Percentiles rank a stretch among this genome's conserved stretches.
These are phyloP conservation scores for Prototheca cutis DNA, from an alignment of 163 green algal species.

Conservation along the genomic window DNA sequence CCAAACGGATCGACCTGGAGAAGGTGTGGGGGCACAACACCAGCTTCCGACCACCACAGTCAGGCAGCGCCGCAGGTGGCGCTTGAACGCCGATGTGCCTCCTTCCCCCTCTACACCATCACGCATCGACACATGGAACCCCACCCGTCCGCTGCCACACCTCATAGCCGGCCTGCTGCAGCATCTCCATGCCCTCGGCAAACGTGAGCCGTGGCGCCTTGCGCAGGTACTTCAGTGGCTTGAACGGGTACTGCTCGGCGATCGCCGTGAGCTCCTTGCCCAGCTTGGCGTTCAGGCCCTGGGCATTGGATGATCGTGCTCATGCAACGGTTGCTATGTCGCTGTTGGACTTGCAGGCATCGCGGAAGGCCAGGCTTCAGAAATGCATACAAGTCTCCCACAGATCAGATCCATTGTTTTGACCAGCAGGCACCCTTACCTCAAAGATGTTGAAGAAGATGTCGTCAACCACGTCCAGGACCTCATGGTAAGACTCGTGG, in stretches of 20 bases:
- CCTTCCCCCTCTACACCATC: too few species aligned
- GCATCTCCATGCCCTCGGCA: constrained; percentile 83
- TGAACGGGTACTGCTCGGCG: constrained; percentile 82
- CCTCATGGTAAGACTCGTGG: constrained; percentile 93
- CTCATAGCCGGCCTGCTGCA: constrained; percentile 53
- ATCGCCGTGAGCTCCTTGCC: constrained; percentile 68
- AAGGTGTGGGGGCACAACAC: too few species aligned
- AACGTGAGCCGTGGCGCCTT: constrained; percentile 81
- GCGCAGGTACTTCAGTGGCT: constrained; percentile 64
- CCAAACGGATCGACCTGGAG: constrained; percentile 66
- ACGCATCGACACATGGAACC: too few species aligned
- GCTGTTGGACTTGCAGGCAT: constrained; percentile 20
- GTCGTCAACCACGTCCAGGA: constrained; percentile 86
- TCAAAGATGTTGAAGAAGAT: constrained; percentile 94
- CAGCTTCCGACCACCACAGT: too few species aligned
- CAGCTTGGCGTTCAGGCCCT: constrained; percentile 21
- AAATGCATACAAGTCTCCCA: too few species aligned
- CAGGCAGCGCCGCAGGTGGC: too few species aligned
- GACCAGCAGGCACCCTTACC: too few species aligned
- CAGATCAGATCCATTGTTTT: too few species aligned
- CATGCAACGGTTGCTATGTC: constrained; percentile 1
- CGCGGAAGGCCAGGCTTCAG: too few species aligned
- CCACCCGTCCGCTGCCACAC: too few species aligned
- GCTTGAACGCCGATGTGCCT: too few species aligned
- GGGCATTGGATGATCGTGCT: background rate